A percentile compares a stretch with the other conserved stretches of the same genome.
Conservation (phyloP, 2,329 filamentous ascomycete genomes). For the Penicillium sp. region DNA sequence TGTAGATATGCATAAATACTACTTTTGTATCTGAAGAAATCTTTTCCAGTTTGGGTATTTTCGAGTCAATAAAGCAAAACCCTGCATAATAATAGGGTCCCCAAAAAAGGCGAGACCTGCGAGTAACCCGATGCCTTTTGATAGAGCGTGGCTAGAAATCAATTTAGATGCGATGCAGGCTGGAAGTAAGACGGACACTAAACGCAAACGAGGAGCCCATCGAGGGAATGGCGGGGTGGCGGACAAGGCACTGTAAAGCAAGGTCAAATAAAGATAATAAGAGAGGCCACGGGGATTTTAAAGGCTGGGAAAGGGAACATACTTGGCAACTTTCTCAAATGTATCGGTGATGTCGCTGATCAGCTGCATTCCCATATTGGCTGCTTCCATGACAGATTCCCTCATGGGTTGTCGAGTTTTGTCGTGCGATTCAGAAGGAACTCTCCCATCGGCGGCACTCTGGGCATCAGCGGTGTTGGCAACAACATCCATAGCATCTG, state of each 20-base stretch:
- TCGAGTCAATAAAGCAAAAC: slow-evolving; percentile 54
- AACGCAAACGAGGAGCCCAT: slow-evolving; percentile 56
- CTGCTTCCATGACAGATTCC: slow-evolving; percentile 75
- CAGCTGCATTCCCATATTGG: slow-evolving; percentile 72
- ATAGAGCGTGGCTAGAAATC: slow-evolving; percentile 61
- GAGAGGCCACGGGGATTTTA: background rate
- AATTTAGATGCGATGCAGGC: slow-evolving; percentile 59
- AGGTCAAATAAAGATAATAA: slow-evolving; percentile 4
- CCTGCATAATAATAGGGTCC: slow-evolving; percentile 70
- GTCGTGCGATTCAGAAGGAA: slow-evolving; percentile 61
- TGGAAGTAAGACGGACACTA: slow-evolving; percentile 60
- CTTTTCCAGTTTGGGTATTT: slow-evolving; percentile 74
- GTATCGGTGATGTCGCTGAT: slow-evolving; percentile 64
- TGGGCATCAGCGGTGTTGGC: slow-evolving; percentile 59
- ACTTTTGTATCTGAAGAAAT: slow-evolving; percentile 71
- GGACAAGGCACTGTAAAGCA: slow-evolving; percentile 57
- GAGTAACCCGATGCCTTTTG: slow-evolving; percentile 69
- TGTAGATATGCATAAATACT: background rate
- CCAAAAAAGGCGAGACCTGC: slow-evolving; percentile 80
- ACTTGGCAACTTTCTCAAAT: slow-evolving; percentile 68
- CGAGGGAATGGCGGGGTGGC: slow-evolving; percentile 66
- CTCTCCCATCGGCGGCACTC: slow-evolving; percentile 56
- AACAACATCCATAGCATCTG: slow-evolving; percentile 65
- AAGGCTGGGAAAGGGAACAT: slow-evolving; percentile 1
- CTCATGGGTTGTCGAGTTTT: slow-evolving; percentile 81